A percentile compares a stretch with the other conserved stretches of the same genome.
Conservation (phyloP, 2,329 filamentous ascomycete species). For the Fonsecaea pugnacius region DNA sequence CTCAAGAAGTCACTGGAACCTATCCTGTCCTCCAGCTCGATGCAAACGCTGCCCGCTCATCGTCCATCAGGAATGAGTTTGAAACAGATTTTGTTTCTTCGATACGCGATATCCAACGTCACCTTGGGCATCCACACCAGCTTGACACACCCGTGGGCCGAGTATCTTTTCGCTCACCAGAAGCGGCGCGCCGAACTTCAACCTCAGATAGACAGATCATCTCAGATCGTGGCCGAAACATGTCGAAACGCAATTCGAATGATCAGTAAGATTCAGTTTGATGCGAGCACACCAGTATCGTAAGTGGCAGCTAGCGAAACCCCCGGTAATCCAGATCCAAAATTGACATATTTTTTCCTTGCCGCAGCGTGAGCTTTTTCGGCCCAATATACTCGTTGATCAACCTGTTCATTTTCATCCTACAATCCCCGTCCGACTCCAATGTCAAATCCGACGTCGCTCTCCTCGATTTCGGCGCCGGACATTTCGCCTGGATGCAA, state of each 20-base stretch:
- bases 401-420: slow-evolving; percentile 17
- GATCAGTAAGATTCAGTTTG: slow-evolving; percentile 12
- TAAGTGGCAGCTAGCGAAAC: slow-evolving; percentile 1
- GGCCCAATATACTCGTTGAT: slow-evolving; percentile 13
- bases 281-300: slow-evolving; percentile 8
- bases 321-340: neutral
- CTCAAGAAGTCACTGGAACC: slow-evolving; percentile 10
- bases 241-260: slow-evolving; percentile 9
- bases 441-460: neutral
- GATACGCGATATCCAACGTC: slow-evolving; percentile 7
- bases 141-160: slow-evolving; percentile 17
- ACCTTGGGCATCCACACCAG: slow-evolving; percentile 18
- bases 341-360: neutral
- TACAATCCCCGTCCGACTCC: neutral
- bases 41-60: neutral
- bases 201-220: slow-evolving; percentile 9
- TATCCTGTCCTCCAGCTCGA: slow-evolving; percentile 1
- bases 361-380: slow-evolving; percentile 4
- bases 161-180: neutral
- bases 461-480: slow-evolving; percentile 5
- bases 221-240: slow-evolving; percentile 14
- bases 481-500: slow-evolving; percentile 9
- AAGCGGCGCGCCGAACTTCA: neutral
- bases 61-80: neutral
- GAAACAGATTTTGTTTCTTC: slow-evolving; percentile 11